These are phyloP conservation scores for Vitis hybrid DNA, from an alignment of 177 flowering plant genomes.

Conservation along the genomic window DNA sequence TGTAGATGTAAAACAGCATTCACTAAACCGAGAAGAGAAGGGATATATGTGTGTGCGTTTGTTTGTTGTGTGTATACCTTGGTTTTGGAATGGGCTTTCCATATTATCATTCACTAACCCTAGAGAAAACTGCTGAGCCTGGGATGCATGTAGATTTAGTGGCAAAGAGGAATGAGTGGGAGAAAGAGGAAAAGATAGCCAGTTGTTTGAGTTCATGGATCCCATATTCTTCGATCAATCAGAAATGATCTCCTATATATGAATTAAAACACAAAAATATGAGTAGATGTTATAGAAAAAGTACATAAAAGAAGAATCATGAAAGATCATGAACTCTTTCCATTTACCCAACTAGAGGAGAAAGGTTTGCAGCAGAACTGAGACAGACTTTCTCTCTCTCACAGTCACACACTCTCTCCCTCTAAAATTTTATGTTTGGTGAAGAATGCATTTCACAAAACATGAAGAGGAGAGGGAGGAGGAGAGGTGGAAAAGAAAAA, in stretches of 20 bases:
- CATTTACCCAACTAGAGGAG: slow-evolving; percentile 2
- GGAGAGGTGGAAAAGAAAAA: slow-evolving; percentile 21
- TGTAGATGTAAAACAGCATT: neutral
- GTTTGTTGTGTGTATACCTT: slow-evolving; percentile 38
- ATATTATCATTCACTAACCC: slow-evolving; percentile 56
- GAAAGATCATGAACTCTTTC: neutral
- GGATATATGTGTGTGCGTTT: neutral
- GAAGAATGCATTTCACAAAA: neutral
- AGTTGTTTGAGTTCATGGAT: slow-evolving; percentile 77
- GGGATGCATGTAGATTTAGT: slow-evolving; percentile 43
- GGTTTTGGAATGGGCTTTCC: slow-evolving; percentile 58
- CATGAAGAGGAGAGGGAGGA: slow-evolving; percentile 9
- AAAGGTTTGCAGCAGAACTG: neutral
- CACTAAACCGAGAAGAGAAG: neutral
- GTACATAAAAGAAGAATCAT: neutral
- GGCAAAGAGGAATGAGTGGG: slow-evolving; percentile 60
- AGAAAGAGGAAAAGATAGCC: slow-evolving; percentile 82
- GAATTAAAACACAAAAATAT: too few species aligned
- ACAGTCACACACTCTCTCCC: slow-evolving; percentile 5
- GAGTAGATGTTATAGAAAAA: neutral
- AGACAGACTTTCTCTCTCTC: slow-evolving; percentile 11
- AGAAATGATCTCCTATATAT: too few species aligned
- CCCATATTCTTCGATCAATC: slow-evolving; percentile 18
- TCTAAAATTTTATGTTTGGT: neutral
- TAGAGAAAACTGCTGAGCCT: slow-evolving; percentile 56